Evolutionary conservation across 305 asterid genomes (phyloP), one percentile per base, ranked within the genome.

Genomic region (Plantago rigida): DNA sequence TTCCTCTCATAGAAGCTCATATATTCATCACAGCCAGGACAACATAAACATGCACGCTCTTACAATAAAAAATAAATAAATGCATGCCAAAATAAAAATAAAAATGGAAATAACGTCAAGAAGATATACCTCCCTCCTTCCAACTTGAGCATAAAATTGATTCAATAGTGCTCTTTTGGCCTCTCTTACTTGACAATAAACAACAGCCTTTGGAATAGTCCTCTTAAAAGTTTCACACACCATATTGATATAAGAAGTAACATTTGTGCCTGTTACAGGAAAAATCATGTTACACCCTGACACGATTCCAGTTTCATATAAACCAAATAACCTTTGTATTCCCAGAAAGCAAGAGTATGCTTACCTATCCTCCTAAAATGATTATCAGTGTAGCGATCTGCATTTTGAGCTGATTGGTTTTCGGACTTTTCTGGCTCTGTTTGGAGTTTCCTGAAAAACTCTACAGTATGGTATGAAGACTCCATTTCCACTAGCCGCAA

Each of bases 401-500:
- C 69, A 65, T 83, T 83, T 70, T 82, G 68, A 42, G 17, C 36
- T 1, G 51, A 13, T 28, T 41, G 51, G 50, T 70, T 74, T 61
- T 78, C 62, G 13, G 60, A 49, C 72, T 83, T 86, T 82, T 92
- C 99, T 13, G 92, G 87, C 62, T 92, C 99, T 51, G 82, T 60
- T 29, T 89, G 94, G 61, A 92, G 81, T 78, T 89, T 92, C 73
- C 96, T 65, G 69, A 92, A 92, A 65, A 89, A 92, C 48, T 92
- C 99, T 42, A 92, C 96, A 46, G 99, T 92, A 64, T 89, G 84
- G 84, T 92, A 92, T 47, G 87, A 70, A 51, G 97, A 92, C 77
- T 92, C 97, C 97, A 92, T 92, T 73, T 92, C 97, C 62, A 92
- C 99, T 75, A 92, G 81, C 47, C 99, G 77, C 66, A 69, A n/a